Base-by-base conservation (phyloP, 1,139 yeast genomes). In the Yarrowia galli region DNA sequence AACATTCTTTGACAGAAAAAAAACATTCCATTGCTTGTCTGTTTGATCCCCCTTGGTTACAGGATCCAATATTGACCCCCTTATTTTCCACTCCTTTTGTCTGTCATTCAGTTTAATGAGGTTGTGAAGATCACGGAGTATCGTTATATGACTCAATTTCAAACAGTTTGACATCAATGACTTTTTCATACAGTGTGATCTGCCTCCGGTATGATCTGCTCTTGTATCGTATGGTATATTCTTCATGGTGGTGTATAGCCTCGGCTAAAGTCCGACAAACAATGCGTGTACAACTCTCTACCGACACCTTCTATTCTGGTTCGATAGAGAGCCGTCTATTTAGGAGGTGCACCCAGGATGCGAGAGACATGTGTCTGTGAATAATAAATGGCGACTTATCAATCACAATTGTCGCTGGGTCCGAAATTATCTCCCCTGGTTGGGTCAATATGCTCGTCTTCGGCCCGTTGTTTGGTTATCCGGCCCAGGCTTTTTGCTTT, bases 401-500 rank as follows among this genome's bases (percentile, higher is more conserved):
- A 43, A 5, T 13, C 23, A 18, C 15, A 6, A 18, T 40, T 13
- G 16, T 22, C 9, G 20, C 16, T 20, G 23, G 46, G 10, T 2
- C 43, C n/a, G 9, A 6, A 36, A 8, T 36, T 36, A 15, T 36
- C 22, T 1, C 13, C n/a, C 23, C 4, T 42, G n/a, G 25, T n/a
- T 20, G 13, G 48, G 48, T 3, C n/a, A 3, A 28, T 32, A 18
- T 49, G 60, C 45, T 23, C 4, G 16, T 8, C 13, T 36, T 53
- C 60, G 60, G 60, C 20, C 43, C 60, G 60, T 53, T 53, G 60
- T 53, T 53, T 53, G 28, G 58, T 32, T 18, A n/a, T n/a, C n/a
- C 32, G 18, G 25, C 16, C 15, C 12, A 10, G 23, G 4, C 13
- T 6, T 22, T 36, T 53, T 36, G 42, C 58, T 20, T 53, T 53